Evolutionary conservation across 2,329 filamentous ascomycete genomes (phyloP), one percentile per base, ranked within the genome.

Genomic region (Elsinoe australis): DNA sequence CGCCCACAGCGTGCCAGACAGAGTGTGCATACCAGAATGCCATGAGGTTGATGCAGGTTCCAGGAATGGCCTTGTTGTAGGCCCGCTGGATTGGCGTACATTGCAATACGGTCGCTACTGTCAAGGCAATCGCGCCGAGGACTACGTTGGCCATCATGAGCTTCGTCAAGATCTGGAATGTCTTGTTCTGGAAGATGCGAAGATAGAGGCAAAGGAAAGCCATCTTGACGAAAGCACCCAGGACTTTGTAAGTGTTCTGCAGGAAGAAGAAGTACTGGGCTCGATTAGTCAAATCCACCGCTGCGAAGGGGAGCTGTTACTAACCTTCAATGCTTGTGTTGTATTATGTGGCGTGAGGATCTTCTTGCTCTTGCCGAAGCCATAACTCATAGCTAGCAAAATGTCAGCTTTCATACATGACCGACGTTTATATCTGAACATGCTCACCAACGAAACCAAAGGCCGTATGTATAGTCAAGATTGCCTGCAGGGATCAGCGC

Each of bases 191-290:
- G 39, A 44, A 44, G 10, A 44, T 44, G 7, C 39, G 39, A 6
- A 44, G 39, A 14, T 44, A 44, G 18, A 44, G 17, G 26, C 39
- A 44, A 9, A 44, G 18, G 26, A 44, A 44, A 15, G 39, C 39
- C 39, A 44, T 44, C 39, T 44, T 44, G 39, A 44, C 39, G 18
- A 44, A 44, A 15, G 14, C 26, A n/a, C 39, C 39, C 9, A 44
- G 39, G 24, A 26, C 24, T 15, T 44, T 44, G 26, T 44, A 44
- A 21, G 39, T 44, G n/a, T 31, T 9, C 31, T 44, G 39, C 10
- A 44, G 26, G 24, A 31, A 17, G 39, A 44, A 44, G 39, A 44
- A 44, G 26, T 31, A 44, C 39, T 44, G 7, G 14, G 21, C 12
- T 26, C n/a, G 19, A 26, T 41, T 15, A 41, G 36, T 21, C 15